Base-by-base conservation (phyloP, 805 yeast genomes). In the Candida khao-thaluensis region DNA sequence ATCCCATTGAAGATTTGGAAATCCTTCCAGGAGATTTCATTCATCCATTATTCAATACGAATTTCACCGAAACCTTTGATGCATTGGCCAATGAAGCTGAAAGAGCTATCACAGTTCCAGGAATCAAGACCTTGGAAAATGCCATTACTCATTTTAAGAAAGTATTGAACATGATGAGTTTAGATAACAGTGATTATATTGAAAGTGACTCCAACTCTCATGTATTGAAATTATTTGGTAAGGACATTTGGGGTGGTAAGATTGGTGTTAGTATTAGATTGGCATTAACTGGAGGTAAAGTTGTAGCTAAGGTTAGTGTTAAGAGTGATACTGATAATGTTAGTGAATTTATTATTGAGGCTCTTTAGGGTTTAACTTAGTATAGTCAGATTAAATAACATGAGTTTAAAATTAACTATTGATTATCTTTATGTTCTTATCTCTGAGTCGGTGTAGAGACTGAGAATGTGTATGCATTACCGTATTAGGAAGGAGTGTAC, bases 11-110 rank as follows among this genome's bases (percentile, higher is more conserved):
- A 62, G 84, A 82, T 42, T 70, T 89, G 53, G 79, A 77, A 42
- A 59, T 91, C 40, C 64, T 65, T 6, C 80, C 93, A 7, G 96
- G 96, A 25, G 97, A 89, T 59, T 91, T 81, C 63, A 72, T 88
- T 42, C 64, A 69, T 39, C 95, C 96, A 37, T 71, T 88, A 17
- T 87, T 78, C 59, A 77, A 82, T 46, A 87, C 93, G 30, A 78
- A 81, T 63, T 89, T 89, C 59, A 77, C 82, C 5, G 69, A 75
- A 30, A 67, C 77, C 26, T 88, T 83, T 71, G 96, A 86, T 52
- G 87, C 80, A 61, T 71, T 90, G 47, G 69, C 76, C 7, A 58
- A 68, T 44, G 57, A 61, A 46, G 89, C 85, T 34, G 67, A 78
- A 29, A 81, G 81, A 12, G 87, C 90, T 17, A 81, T 77, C 61